Evolutionary conservation across 345 rosid species (phyloP).

Genomic region (Dipteronia dyeriana): DNA sequence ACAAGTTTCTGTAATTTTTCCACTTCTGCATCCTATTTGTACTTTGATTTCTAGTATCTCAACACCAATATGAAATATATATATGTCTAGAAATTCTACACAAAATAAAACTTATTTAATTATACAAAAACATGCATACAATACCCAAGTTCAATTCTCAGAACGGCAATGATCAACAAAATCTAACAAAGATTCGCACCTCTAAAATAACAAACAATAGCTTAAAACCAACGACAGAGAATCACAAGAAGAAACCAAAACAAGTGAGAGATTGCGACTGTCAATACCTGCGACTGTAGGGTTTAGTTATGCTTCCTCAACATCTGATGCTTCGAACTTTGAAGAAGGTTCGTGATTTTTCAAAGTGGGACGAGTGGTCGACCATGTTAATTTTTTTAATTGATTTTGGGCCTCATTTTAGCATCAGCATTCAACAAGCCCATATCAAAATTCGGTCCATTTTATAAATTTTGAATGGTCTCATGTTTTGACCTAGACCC

Average conservation of each 20-base stretch:
- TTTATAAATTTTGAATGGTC: not conserved
- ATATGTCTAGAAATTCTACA: not conserved
- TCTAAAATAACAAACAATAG: not conserved
- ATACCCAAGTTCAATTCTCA: not conserved
- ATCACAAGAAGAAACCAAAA: not conserved
- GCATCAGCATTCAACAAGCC: not conserved
- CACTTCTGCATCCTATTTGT: no score
- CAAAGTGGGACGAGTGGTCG: no score
- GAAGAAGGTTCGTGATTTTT: not conserved
- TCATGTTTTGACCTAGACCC: no score
- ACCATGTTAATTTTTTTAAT: not conserved
- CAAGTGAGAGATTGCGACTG: not conserved
- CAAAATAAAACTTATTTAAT: no score
- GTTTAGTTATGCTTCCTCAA: not conserved
- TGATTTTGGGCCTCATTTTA: not conserved
- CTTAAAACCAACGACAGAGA: not conserved
- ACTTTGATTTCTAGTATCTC: not conserved
- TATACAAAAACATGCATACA: not conserved
- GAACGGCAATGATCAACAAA: slow-evolving; percentile 9
- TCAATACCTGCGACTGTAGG: no score
- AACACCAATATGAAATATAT: not conserved
- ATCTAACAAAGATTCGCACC: not conserved
- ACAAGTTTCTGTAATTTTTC: no score
- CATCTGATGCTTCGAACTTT: not conserved
- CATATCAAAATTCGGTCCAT: not conserved